phyloP scores from a whole-genome alignment of 306 rosid species.

The Malus sylvestris region DNA sequence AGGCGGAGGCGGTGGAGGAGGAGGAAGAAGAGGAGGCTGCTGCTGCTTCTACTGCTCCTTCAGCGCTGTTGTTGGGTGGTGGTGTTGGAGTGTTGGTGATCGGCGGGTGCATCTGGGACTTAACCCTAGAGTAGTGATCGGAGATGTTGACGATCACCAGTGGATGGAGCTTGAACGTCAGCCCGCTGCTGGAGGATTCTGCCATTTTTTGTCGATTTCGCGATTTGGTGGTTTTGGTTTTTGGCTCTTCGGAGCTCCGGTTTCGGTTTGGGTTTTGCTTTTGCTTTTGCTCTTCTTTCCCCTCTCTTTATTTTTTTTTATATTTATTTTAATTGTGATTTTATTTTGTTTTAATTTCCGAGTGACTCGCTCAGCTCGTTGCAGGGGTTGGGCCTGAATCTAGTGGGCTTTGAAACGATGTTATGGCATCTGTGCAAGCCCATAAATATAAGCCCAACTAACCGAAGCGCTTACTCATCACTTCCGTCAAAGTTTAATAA shows the following conservation, averaged over 20 bases:
- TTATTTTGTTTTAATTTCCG: neutral
- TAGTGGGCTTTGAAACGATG: neutral
- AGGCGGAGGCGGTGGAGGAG: neutral
- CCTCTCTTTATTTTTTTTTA: neutral
- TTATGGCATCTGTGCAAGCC: neutral
- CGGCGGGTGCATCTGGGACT: constrained; percentile 68
- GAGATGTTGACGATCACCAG: constrained; percentile 92
- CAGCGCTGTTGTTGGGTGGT: constrained; percentile 26
- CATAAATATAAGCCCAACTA: neutral
- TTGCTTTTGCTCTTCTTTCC: neutral
- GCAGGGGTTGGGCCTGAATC: neutral
- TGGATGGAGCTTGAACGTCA: constrained; percentile 93
- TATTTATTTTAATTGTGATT: neutral
- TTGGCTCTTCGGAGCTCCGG: neutral
- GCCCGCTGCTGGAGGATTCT: constrained; percentile 88
- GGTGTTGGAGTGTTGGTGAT: constrained; percentile 13
- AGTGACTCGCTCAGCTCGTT: neutral
- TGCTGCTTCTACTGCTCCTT: constrained; percentile 21
- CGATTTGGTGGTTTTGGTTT: neutral
- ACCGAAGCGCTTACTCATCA: too few relatives aligned
- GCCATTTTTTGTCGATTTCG: constrained; percentile 40
- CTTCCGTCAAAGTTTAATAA: too few relatives aligned
- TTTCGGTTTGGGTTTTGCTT: neutral
- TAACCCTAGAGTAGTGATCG: constrained; percentile 83
- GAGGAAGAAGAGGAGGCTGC: constrained; percentile 22